A percentile compares a stretch with the other conserved stretches of the same genome.
phyloP scores from a whole-genome alignment of 768 basidiomycete species.

The Psilocybe tampanensis region DNA sequence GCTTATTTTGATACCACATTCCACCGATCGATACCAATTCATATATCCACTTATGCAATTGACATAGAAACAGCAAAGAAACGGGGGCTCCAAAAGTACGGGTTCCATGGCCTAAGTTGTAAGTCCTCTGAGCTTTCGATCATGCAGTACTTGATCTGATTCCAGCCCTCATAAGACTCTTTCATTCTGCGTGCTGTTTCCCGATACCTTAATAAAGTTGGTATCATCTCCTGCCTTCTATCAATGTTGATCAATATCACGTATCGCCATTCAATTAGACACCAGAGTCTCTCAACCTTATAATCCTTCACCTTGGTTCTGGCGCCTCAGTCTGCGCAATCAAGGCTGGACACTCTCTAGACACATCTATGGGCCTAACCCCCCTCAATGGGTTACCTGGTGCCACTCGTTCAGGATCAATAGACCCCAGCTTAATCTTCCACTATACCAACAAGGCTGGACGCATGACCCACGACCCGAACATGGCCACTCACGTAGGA shows the following conservation, averaged over 20 bases:
- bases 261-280: conserved; percentile 29
- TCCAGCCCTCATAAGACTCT: conserved; percentile 36
- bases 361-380: conserved; percentile 93
- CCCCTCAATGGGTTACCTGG: conserved; percentile 89
- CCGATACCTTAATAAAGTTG: conserved; percentile 55
- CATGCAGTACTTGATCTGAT: neutral
- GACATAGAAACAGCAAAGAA: conserved; percentile 59
- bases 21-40: conserved; percentile 73
- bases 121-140: conserved; percentile 18
- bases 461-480: conserved; percentile 57
- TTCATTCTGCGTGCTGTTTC: conserved; percentile 72
- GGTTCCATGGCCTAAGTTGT: conserved; percentile 89
- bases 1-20: conserved; percentile 91
- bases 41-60: conserved; percentile 82
- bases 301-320: conserved; percentile 88
- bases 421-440: conserved; percentile 89
- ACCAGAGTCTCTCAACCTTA: conserved; percentile 61
- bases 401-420: conserved; percentile 79
- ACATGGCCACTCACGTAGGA: conserved; percentile 45
- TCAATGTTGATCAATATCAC: neutral
- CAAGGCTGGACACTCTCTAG: conserved; percentile 68
- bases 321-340: conserved; percentile 86
- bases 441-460: conserved; percentile 67
- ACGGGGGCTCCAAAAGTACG: conserved; percentile 83
- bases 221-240: neutral